These are phyloP conservation scores for Aspergillus sclerotialis DNA, from an alignment of 2,329 filamentous ascomycete genomes.

Conservation along the genomic window DNA sequence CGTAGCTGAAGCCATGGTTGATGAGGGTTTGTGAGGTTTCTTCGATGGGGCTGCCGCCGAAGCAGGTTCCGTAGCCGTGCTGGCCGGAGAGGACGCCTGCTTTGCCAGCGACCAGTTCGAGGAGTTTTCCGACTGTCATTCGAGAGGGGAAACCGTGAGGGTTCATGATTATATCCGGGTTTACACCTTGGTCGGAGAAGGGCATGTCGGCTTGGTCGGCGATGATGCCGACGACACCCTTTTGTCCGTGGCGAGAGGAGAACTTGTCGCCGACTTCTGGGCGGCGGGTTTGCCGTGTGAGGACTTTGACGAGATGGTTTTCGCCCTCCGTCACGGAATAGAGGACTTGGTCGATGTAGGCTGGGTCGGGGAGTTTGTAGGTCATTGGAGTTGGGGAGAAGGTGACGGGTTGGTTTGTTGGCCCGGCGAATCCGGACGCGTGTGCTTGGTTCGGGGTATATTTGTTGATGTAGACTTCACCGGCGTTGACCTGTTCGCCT, in stretches of 20 bases:
- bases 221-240: conserved; percentile 95
- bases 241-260: conserved; percentile 95
- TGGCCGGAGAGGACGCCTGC: conserved; percentile 79
- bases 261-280: conserved; percentile 98
- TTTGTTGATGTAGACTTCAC: conserved; percentile 88
- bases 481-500: conserved; percentile 67
- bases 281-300: conserved; percentile 89
- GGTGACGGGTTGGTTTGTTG: conserved; percentile 42
- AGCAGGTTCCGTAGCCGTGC: conserved; percentile 84
- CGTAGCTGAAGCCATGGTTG: conserved; percentile 86
- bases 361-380: conserved; percentile 76
- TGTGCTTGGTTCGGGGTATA: conserved; percentile 72
- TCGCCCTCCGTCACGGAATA: conserved; percentile 84
- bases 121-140: conserved; percentile 98
- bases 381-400: conserved; percentile 44
- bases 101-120: conserved; percentile 91
- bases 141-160: conserved; percentile 98
- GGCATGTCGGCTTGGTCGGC: conserved; percentile 96
- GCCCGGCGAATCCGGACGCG: conserved; percentile 56
- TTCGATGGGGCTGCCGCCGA: conserved; percentile 75
- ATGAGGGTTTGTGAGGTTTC: conserved; percentile 84
- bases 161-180: conserved; percentile 99
- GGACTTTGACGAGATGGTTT: conserved; percentile 81
- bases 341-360: conserved; percentile 95
- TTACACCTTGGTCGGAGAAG: conserved; percentile 82